Percentiles rank a stretch among this genome's conserved stretches.
Evolutionary conservation across 371 early-diverging fungal genomes (phyloP).

Genomic region (Apophysomyces sp.): DNA sequence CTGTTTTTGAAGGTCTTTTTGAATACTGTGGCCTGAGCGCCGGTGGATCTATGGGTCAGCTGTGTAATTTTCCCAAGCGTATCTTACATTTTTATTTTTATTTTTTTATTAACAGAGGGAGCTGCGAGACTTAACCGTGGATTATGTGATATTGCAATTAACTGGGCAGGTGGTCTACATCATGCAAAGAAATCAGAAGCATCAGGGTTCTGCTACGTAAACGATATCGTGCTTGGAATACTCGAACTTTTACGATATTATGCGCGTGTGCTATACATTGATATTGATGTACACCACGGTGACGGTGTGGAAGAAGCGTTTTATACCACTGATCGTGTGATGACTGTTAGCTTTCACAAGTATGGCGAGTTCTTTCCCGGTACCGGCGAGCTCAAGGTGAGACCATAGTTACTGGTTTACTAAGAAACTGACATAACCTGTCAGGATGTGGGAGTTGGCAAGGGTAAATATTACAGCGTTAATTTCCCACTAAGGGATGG

Average conservation of each 20-base stretch:
- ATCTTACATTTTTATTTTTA: neutral
- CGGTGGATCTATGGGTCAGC: conserved; percentile 84
- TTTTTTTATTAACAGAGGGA: conserved; percentile 69
- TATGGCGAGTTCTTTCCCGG: conserved; percentile 99
- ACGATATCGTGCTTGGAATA: conserved; percentile 98
- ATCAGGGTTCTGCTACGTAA: conserved; percentile 99
- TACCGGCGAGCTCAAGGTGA: conserved; percentile 86
- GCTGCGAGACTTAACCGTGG: conserved; percentile 86
- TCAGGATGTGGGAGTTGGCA: conserved; percentile 83
- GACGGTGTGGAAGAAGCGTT: conserved; percentile 99
- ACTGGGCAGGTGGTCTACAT: conserved; percentile 99
- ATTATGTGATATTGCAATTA: conserved; percentile 92
- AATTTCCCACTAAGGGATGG: conserved; percentile 98
- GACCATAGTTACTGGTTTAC: neutral
- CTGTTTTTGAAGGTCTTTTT: conserved; percentile 89
- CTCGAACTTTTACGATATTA: conserved; percentile 94
- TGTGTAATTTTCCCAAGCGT: neutral
- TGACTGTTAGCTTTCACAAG: conserved; percentile 99
- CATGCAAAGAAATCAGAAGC: conserved; percentile 98
- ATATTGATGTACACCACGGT: conserved; percentile 99
- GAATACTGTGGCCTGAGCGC: conserved; percentile 89
- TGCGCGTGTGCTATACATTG: conserved; percentile 97
- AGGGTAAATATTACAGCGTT: conserved; percentile 92
- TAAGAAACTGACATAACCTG: neutral
- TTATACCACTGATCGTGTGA: conserved; percentile 98